A percentile compares a stretch with the other conserved stretches of the same genome.
phyloP scores from a whole-genome alignment of 2,329 filamentous ascomycete species.

The Fusarium sp. region DNA sequence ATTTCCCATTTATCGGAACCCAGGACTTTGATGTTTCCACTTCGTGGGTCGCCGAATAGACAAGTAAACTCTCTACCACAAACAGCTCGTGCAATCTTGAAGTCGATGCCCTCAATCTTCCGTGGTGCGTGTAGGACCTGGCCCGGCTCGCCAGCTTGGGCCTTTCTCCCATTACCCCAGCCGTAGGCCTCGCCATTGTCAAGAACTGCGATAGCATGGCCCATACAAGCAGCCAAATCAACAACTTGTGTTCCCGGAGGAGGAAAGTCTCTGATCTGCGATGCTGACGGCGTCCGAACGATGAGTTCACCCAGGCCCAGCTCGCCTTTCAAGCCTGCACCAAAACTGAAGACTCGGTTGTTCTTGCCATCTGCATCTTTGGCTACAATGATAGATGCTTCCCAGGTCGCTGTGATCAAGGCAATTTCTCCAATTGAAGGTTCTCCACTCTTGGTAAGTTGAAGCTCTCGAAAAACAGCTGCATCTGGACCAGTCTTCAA shows the following conservation, averaged over 20 bases:
- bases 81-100: conserved; percentile 74
- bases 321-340: conserved; percentile 78
- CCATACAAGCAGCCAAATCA: conserved; percentile 79
- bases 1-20: conserved; percentile 83
- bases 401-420: conserved; percentile 81
- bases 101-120: conserved; percentile 69
- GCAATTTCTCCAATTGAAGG: conserved; percentile 49
- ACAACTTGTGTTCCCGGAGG: conserved; percentile 69
- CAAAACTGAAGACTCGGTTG: conserved; percentile 72
- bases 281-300: conserved; percentile 62
- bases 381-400: conserved; percentile 74
- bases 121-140: conserved; percentile 70
- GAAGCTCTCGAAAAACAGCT: conserved; percentile 57
- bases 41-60: conserved; percentile 68
- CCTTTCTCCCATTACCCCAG: conserved; percentile 90
- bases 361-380: conserved; percentile 59
- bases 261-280: conserved; percentile 72
- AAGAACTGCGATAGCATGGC: conserved; percentile 81
- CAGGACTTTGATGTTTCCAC: conserved; percentile 74
- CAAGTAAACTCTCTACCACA: conserved; percentile 92
- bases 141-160: conserved; percentile 77
- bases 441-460: conserved; percentile 52
- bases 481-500: conserved; percentile 50
- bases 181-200: conserved; percentile 83
- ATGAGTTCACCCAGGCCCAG: conserved; percentile 72